These are phyloP conservation scores for Boletus sensibilis DNA, from an alignment of 768 basidiomycete species.

Conservation along the genomic window DNA sequence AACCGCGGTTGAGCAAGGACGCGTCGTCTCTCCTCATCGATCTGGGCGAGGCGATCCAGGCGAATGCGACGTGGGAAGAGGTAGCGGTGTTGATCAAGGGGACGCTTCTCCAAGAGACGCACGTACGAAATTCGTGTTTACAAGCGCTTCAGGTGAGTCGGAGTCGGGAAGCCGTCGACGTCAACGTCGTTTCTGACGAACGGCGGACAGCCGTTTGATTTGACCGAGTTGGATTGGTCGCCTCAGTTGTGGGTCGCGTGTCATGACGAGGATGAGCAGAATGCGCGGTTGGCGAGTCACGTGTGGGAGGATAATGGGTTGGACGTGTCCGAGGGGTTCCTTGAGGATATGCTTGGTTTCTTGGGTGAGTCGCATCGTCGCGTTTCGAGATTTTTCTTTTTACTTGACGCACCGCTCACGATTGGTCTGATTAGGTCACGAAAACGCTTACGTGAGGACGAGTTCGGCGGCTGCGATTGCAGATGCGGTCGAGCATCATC, in stretches of 20 bases:
- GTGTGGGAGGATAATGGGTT: slow-evolving; percentile 97
- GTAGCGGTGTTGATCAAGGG: slow-evolving; percentile 65
- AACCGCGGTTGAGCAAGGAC: slow-evolving; percentile 81
- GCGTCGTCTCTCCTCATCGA: slow-evolving; percentile 79
- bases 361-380: slow-evolving; percentile 51
- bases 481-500: slow-evolving; percentile 72
- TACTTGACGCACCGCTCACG: not conserved
- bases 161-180: too few relatives aligned
- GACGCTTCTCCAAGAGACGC: slow-evolving; percentile 80
- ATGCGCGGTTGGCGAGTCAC: slow-evolving; percentile 72
- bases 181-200: too few relatives aligned
- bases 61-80: slow-evolving; percentile 62
- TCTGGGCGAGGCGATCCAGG: slow-evolving; percentile 75
- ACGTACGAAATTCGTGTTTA: slow-evolving; percentile 85
- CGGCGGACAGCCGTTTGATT: slow-evolving; percentile 72
- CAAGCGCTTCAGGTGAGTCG: slow-evolving; percentile 84
- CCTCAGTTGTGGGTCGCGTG: slow-evolving; percentile 83
- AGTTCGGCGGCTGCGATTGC: slow-evolving; percentile 72
- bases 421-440: slow-evolving; percentile 53
- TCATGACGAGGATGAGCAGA: slow-evolving; percentile 90
- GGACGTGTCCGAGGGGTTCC: slow-evolving; percentile 68
- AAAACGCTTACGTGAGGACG: slow-evolving; percentile 75
- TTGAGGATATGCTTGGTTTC: slow-evolving; percentile 57
- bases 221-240: slow-evolving; percentile 94
- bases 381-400: too few relatives aligned